These are phyloP conservation scores for Mycena metata DNA, from an alignment of 768 basidiomycete species.

Conservation along the genomic window DNA sequence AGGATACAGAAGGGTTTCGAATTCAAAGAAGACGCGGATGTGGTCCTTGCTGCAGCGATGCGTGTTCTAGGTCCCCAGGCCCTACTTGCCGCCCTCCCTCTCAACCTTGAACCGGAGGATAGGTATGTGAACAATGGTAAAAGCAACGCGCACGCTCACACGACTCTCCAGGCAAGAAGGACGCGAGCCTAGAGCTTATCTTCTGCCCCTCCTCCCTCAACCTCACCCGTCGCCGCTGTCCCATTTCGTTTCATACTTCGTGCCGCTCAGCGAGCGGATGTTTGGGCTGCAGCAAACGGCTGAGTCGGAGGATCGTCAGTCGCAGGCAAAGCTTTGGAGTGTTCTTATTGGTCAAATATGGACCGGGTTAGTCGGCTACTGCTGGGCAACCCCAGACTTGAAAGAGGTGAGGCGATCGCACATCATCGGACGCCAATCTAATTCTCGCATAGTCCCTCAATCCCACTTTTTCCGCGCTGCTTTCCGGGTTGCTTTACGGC, in stretches of 20 bases:
- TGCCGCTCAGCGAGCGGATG: constrained; percentile 93
- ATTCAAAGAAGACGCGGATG: constrained; percentile 89
- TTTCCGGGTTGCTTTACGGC: constrained; percentile 93
- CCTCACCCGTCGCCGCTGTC: constrained; percentile 84
- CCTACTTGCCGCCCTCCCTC: constrained; percentile 78
- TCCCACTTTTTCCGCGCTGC: constrained; percentile 84
- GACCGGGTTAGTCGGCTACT: constrained; percentile 93
- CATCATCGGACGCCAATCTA: constrained; percentile 8
- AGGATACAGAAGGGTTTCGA: constrained; percentile 88
- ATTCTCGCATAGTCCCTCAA: constrained; percentile 72
- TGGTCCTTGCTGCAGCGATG: constrained; percentile 84
- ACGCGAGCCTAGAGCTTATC: constrained; percentile 88
- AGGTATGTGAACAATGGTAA: constrained; percentile 62
- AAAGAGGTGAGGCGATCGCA: constrained; percentile 63
- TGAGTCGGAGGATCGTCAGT: constrained; percentile 76
- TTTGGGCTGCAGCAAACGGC: constrained; percentile 90
- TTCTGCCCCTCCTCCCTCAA: constrained; percentile 88
- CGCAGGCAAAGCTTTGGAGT: constrained; percentile 96
- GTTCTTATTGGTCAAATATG: constrained; percentile 95
- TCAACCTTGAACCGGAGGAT: constrained; percentile 87
- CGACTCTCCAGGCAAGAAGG: constrained; percentile 69
- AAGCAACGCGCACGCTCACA: not conserved
- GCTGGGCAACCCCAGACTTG: constrained; percentile 83
- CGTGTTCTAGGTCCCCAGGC: constrained; percentile 87
- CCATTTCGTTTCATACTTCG: constrained; percentile 92